Conservation (phyloP, 2,329 filamentous ascomycete genomes). For the Epichloe aotearoae region DNA sequence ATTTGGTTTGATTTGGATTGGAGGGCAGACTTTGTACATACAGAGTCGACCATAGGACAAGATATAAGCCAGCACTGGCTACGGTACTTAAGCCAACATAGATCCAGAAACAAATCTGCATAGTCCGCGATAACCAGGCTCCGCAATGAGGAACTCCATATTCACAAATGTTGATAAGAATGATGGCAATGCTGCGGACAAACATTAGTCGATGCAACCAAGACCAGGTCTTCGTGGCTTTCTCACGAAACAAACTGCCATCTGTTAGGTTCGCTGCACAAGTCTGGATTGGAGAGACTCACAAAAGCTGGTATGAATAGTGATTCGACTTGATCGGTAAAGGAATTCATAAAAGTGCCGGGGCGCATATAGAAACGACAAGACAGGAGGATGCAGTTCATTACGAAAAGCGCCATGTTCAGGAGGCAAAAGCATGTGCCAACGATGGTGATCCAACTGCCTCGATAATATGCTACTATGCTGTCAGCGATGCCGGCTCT, state of each 20-base stretch:
- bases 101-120: constrained; percentile 62
- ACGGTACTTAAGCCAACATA: constrained; percentile 55
- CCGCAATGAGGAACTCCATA: constrained; percentile 54
- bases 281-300: background rate
- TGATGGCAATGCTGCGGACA: constrained; percentile 42
- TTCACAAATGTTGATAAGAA: constrained; percentile 66
- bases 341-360: constrained; percentile 56
- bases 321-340: constrained; percentile 65
- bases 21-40: constrained; percentile 16
- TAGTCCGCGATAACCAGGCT: constrained; percentile 44
- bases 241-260: constrained; percentile 30
- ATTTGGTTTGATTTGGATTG: no score
- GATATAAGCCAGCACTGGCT: constrained; percentile 58
- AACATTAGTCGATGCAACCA: background rate
- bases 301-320: constrained; percentile 62
- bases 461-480: constrained; percentile 11
- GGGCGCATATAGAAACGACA: constrained; percentile 58
- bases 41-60: constrained; percentile 55
- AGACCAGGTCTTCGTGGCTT: background rate
- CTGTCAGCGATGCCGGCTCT: background rate
- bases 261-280: background rate
- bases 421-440: constrained; percentile 49
- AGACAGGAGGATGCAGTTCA: constrained; percentile 50
- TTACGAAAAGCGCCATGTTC: constrained; percentile 48
- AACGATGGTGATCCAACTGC: constrained; percentile 43